Evolutionary conservation across 1,284 basidiomycete genomes (phyloP), one percentile per base, ranked within the genome.

Genomic region (Volvariella surrecta): DNA sequence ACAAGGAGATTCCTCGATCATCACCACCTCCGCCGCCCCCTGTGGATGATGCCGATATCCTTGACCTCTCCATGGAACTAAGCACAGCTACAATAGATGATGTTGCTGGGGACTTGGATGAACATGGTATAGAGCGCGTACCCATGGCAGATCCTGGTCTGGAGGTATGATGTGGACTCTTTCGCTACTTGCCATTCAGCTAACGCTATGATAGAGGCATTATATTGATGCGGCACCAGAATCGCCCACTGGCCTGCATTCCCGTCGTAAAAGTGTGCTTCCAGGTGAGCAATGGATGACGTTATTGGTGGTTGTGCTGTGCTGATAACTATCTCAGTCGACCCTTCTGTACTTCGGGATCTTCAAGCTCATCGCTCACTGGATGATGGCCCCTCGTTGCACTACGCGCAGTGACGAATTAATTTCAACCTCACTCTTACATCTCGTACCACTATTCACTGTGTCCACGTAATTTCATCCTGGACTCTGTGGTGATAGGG

Each of bases 61-160:
- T 88, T 55, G 89, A 93, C 57, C 67, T 93, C 45, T 85, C 89
- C 6, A 82, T 94, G 62, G 91, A 94, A 59, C 67, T 94, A 53
- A 89, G 81, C 52, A 85, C 86, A 4, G 83, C 85, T 44, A 86
- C 86, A 4, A 84, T 93, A 49, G 89, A 93, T 50, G 86, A 87
- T 56, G 70, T 81, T 24, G 70, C 74, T 38, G 74, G 71, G 54
- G 88, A 88, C 45, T 61, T 91, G 51, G 89, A 91, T 55, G 82
- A 89, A 55, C 79, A 76, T 49, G 87, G 85, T 19, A 82, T 92
- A 45, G 89, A 93, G 60, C 70, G 85, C 46, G 87, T 93, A 24
- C 90, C 90, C 18, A 83, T 86, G 72, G 89, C 90, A 37, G 89
- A 93, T 64, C 89, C 89, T 44, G 89, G 85, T 41, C 63, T 91